Percentiles rank a stretch among this genome's conserved stretches.
Evolutionary conservation across 2,329 filamentous ascomycete genomes (phyloP).

Genomic region (Penicillium sp.): DNA sequence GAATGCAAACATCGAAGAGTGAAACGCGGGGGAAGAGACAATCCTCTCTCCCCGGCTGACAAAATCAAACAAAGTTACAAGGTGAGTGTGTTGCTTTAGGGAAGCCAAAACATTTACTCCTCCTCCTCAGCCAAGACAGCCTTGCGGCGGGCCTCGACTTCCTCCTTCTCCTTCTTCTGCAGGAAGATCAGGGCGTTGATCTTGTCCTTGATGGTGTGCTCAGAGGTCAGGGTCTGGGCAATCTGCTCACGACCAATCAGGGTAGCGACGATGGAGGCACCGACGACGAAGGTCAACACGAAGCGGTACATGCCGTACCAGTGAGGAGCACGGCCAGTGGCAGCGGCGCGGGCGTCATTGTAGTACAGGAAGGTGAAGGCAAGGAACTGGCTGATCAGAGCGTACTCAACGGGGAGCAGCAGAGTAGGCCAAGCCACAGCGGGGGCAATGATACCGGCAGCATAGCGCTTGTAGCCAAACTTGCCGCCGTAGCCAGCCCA

Average conservation of each 20-base stretch:
- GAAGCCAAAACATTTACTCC: conserved; percentile 29
- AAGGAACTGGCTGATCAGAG: conserved; percentile 80
- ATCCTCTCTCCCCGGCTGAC: conserved; percentile 3
- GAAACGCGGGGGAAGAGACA: conserved; percentile 10
- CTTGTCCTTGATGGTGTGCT: conserved; percentile 48
- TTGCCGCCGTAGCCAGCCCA: conserved; percentile 68
- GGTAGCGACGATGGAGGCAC: conserved; percentile 75
- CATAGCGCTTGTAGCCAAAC: conserved; percentile 77
- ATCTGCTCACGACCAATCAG: conserved; percentile 82
- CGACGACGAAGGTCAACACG: conserved; percentile 86
- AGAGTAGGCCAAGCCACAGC: conserved; percentile 88
- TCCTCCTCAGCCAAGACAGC: conserved; percentile 29
- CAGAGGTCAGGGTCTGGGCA: conserved; percentile 37
- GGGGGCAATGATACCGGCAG: conserved; percentile 76
- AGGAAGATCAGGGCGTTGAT: conserved; percentile 54
- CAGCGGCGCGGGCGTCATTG: conserved; percentile 71
- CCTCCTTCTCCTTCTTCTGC: conserved; percentile 48
- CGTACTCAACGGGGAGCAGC: conserved; percentile 79
- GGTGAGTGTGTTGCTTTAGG: background rate
- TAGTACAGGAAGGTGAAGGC: conserved; percentile 87
- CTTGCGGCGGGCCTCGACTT: conserved; percentile 39
- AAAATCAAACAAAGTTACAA: conserved; percentile 8
- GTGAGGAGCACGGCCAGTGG: conserved; percentile 72
- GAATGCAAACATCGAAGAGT: conserved; percentile 29
- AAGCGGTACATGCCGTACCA: conserved; percentile 94